Evolutionary conservation across 306 rosid species (phyloP).

Genomic region (Cucurbita pepo): DNA sequence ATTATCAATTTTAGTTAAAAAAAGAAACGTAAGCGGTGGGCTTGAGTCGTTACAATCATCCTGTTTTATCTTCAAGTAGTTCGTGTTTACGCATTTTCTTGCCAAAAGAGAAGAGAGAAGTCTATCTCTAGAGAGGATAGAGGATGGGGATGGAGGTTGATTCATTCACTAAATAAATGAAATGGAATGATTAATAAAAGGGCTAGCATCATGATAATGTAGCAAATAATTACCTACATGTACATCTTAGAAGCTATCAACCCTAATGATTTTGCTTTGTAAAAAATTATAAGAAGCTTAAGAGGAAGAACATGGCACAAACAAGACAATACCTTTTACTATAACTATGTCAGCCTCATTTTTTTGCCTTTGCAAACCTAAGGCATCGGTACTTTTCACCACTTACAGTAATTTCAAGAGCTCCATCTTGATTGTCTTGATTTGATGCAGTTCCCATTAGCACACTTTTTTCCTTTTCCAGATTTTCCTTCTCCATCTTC

Average conservation of each 20-base stretch:
- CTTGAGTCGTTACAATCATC: neutral
- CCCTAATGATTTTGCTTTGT: neutral
- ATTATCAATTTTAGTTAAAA: no score
- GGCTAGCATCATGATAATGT: neutral
- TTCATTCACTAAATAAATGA: neutral
- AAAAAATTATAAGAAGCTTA: neutral
- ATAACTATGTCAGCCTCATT: conserved; percentile 26
- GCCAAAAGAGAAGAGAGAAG: neutral
- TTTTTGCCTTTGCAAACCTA: conserved; percentile 89
- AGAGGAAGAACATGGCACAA: neutral
- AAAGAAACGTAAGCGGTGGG: no score
- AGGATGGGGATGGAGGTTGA: neutral
- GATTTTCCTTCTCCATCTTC: conserved; percentile 92
- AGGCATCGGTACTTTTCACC: conserved; percentile 95
- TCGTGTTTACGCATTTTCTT: neutral
- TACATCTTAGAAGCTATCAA: neutral
- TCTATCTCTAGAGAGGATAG: neutral
- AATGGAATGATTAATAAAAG: neutral
- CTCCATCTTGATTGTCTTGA: conserved; percentile 93
- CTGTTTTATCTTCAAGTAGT: no score
- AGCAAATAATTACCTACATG: neutral
- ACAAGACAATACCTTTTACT: no score
- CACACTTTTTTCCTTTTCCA: conserved; percentile 91
- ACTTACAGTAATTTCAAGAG: conserved; percentile 94
- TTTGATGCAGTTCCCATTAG: conserved; percentile 94